Evolutionary conservation across 129 eudicot genomes (phyloP).

Genomic region (Logfia minima): DNA sequence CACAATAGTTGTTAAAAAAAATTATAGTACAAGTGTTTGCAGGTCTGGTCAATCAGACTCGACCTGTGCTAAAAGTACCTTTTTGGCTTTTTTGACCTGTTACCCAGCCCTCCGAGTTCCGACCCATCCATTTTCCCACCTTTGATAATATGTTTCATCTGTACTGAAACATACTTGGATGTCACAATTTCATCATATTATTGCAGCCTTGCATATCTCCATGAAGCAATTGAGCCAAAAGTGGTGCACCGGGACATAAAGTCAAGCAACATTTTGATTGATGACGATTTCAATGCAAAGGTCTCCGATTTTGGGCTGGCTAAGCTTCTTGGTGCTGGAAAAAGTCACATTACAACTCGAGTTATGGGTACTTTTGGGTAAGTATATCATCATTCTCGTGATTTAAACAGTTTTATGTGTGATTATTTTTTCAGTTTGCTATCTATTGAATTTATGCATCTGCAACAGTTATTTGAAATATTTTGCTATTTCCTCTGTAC

Average conservation of each 20-base stretch:
- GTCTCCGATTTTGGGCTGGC: constrained; percentile 92
- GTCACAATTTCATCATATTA: constrained; percentile 20
- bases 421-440: neutral
- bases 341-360: constrained; percentile 86
- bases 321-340: constrained; percentile 81
- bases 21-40: neutral
- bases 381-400: constrained; percentile 28
- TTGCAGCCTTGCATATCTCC: constrained; percentile 86
- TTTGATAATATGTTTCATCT: neutral
- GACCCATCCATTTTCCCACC: neutral
- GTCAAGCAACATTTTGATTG: constrained; percentile 79
- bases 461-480: neutral
- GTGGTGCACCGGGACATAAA: constrained; percentile 90
- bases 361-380: constrained; percentile 98
- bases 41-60: neutral
- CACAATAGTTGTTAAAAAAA: neutral
- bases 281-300: constrained; percentile 75
- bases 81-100: constrained; percentile 13
- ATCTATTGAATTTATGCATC: constrained; percentile 1
- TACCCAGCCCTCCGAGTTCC: neutral
- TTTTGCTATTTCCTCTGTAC: constrained; percentile 7
- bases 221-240: constrained; percentile 89
- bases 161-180: constrained; percentile 2
- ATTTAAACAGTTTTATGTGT: neutral
- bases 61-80: neutral